phyloP scores from a whole-genome alignment of 768 basidiomycete genomes.

The Leucocoprinus birnbaumii region DNA sequence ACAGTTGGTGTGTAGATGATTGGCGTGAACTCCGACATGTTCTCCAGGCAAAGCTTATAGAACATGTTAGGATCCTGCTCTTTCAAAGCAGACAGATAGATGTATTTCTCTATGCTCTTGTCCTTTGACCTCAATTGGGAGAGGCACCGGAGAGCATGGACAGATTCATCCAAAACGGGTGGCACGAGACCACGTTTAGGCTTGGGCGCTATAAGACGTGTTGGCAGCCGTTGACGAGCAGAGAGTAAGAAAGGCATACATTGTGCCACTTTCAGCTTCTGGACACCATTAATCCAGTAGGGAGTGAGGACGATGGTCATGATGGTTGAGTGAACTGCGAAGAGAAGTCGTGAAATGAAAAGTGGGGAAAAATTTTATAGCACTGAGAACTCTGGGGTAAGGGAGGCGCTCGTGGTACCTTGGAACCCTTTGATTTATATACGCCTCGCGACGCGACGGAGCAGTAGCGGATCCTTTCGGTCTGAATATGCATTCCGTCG shows the following conservation, averaged over 20 bases:
- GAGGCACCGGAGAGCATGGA: constrained; percentile 60
- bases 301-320: constrained; percentile 71
- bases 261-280: constrained; percentile 63
- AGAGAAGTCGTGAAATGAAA: constrained; percentile 10
- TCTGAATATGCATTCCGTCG: background rate
- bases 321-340: constrained; percentile 10
- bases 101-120: constrained; percentile 78
- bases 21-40: constrained; percentile 72
- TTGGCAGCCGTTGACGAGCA: constrained; percentile 12
- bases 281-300: constrained; percentile 67
- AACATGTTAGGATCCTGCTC: constrained; percentile 71
- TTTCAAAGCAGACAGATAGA: constrained; percentile 77
- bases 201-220: constrained; percentile 32
- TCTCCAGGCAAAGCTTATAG: constrained; percentile 68
- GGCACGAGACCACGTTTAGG: constrained; percentile 59
- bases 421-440: background rate
- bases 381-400: constrained; percentile 12
- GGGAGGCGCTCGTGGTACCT: background rate
- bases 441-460: background rate
- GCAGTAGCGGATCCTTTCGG: constrained; percentile 4
- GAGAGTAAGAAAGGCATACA: constrained; percentile 36
- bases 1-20: constrained; percentile 93
- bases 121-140: constrained; percentile 75
- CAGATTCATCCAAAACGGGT: constrained; percentile 45
- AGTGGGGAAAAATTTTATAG: background rate